Evolutionary conservation across 306 rosid species (phyloP), one percentile per base, ranked within the genome.

Genomic region (Urtica urens): DNA sequence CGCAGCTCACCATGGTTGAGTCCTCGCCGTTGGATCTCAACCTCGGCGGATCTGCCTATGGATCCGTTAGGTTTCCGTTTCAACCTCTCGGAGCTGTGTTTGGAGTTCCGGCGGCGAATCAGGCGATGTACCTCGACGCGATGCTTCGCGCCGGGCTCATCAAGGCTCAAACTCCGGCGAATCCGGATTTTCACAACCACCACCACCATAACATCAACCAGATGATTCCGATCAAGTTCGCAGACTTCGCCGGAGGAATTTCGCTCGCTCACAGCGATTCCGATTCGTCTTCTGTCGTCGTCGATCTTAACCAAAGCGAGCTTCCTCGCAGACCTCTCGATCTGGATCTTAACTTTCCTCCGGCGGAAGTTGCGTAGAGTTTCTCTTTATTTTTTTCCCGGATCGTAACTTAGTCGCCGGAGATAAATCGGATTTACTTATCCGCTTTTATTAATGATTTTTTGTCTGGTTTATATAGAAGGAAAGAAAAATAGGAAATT

Each of bases 11-110:
- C 10, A 66, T 70, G 69, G 72, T 69, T 0, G 99, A 79, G 15
- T 90, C 99, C 10, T 65, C 73, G 0, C 83, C 94, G 38, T 44
- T 82, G 28, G 80, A 92, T 23, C 95, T 81, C 24, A 84, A 81
- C 39, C 55, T 81, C 1, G 40, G 63, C 23, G 71, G 71, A 5
- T 60, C 51, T 19, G 38, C 38, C 7, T 19, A 60, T 22, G n/a
- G n/a, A n/a, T n/a, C 73, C 53, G 66, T 68, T 7, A 64, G 70
- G 7, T 80, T 80, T 31, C 94, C 92, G 1, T 84, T 80, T 54
- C 81, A 67, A 39, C 70, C 60, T 34, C 44, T 58, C 1, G 64
- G 54, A 1, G 33, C 68, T 0, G 39, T 72, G 0, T 63, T 69
- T 34, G 27, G 59, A 7, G 3, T 14, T 16, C 15, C n/a, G 15